Conservation (phyloP, 129 eudicot genomes). For the Deinandra increscens region DNA sequence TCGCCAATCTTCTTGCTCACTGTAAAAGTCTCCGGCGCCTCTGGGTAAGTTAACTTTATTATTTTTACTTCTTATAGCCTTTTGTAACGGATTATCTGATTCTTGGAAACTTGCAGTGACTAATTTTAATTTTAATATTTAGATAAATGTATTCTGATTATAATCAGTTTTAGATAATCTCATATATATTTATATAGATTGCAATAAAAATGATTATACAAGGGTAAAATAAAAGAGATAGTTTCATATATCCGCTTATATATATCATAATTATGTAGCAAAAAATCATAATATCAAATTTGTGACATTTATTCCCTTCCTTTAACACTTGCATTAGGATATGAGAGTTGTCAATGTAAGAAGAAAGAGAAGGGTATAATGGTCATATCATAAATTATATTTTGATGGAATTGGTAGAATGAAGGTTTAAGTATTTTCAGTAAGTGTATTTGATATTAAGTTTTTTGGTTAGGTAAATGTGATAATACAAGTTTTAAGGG, state of each 20-base stretch:
- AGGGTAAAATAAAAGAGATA: too few species aligned
- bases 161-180: too few species aligned
- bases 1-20: constrained; percentile 49
- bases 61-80: not conserved
- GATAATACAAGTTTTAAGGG: not conserved
- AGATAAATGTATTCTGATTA: too few species aligned
- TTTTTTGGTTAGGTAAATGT: not conserved
- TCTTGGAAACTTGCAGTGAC: too few species aligned
- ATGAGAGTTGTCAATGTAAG: not conserved
- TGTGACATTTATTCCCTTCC: not conserved
- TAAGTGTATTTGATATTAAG: not conserved
- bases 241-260: too few species aligned
- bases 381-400: not conserved
- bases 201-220: too few species aligned
- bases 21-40: constrained; percentile 75
- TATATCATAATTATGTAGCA: too few species aligned
- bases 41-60: constrained; percentile 58
- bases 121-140: too few species aligned
- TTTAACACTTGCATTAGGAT: too few species aligned
- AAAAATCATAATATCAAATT: too few species aligned
- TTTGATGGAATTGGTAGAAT: not conserved
- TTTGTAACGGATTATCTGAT: not conserved
- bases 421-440: not conserved
- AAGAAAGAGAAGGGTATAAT: not conserved
- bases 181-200: too few species aligned